Evolutionary conservation across 106 monocot species (phyloP), one percentile per base, ranked within the genome.

Genomic region (Allium cepa): DNA sequence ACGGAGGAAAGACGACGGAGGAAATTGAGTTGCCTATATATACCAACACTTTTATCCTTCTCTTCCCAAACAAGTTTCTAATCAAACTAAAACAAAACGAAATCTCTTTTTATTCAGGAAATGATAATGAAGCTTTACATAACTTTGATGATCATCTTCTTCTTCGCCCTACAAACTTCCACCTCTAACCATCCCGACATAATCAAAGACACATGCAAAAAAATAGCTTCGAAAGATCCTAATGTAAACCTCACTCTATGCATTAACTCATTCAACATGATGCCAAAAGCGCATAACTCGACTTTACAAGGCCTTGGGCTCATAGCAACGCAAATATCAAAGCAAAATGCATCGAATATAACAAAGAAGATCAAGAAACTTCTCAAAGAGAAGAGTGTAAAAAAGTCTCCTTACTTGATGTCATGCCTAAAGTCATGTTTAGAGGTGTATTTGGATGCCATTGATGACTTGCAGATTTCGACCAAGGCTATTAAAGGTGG

Each of bases 221-320:
- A 56, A 0, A 58, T 64, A 64, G 18, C 66, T 10, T 12, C 7
- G 3, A 17, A 27, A 49, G 56, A 55, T 52, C 77, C 71, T 12
- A 71, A 59, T 22, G 17, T 77, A 2, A 51, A 66, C 63, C 66
- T 57, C 65, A 62, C 57, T 59, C 45, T 59, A 28, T 77, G 71
- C 59, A 49, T 77, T 5, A 6, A 11, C 47, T 15, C 51, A n/a
- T 71, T 77, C 47, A 46, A 49, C 26, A 65, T 71, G 1, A 46
- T 22, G 11, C 66, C 71, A 4, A 16, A 36, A 4, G 56, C 64
- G 52, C 71, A 46, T 49, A 49, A 58, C 63, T 10, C 77, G 27
- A 28, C 47, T 27, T 66, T 71, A 10, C 22, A 26, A 1, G 77
- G 59, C 17, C 66, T 77, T 6, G 57, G 17, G 2, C 50, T 71